A percentile compares a stretch with the other conserved stretches of the same genome.
Conservation (phyloP, 2,329 filamentous ascomycete species). For the Sporothrix brasiliensis region DNA sequence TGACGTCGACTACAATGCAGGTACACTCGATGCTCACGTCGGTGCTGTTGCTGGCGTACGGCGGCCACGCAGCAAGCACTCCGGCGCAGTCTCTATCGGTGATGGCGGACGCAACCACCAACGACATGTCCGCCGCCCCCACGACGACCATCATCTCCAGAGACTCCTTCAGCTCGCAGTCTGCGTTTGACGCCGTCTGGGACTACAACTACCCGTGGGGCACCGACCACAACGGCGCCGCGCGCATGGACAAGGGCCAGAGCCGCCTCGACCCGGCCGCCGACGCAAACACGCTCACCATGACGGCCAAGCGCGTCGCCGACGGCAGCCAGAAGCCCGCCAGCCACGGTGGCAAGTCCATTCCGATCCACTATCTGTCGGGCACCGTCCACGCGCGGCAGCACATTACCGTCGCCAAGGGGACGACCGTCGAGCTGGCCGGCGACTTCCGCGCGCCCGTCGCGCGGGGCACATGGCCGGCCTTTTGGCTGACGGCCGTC, state of each 20-base stretch:
- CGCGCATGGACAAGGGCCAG: constrained; percentile 56
- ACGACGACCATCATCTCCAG: constrained; percentile 46
- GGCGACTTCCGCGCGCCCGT: constrained; percentile 49
- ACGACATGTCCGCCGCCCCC: constrained; percentile 31
- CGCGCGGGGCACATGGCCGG: constrained; percentile 57
- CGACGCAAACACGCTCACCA: constrained; percentile 46
- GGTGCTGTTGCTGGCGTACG: not conserved
- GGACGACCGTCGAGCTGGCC: constrained; percentile 49
- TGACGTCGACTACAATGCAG: not conserved
- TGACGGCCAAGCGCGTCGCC: constrained; percentile 52
- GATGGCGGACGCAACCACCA: not conserved
- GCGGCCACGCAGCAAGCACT: not conserved
- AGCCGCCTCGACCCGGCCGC: constrained; percentile 45
- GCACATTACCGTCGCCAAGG: constrained; percentile 46
- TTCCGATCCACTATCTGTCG: constrained; percentile 57
- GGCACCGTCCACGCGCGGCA: constrained; percentile 49
- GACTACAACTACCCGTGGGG: constrained; percentile 61
- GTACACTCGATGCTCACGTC: too few relatives aligned
- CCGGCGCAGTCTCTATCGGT: not conserved
- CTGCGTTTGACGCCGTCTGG: constrained; percentile 51
- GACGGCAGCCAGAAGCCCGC: constrained; percentile 44
- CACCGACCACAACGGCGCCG: constrained; percentile 59
- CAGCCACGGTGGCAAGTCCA: constrained; percentile 45
- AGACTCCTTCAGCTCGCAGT: constrained; percentile 46
- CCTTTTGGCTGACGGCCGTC: constrained; percentile 61